phyloP scores from a whole-genome alignment of 257 asterid genomes.

The Plantago elongata region DNA sequence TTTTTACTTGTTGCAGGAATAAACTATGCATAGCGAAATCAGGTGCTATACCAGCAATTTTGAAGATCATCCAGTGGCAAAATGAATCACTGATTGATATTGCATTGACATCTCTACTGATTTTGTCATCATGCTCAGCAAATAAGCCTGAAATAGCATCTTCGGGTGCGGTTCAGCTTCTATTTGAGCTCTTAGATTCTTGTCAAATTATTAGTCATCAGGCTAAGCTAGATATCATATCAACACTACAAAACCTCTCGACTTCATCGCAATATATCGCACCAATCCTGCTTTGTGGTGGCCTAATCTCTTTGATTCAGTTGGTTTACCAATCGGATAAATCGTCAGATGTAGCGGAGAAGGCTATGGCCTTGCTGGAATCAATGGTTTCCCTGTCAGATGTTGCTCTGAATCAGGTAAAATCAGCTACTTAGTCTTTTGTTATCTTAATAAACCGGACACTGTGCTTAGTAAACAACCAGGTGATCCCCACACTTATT shows the following conservation, averaged over 20 bases:
- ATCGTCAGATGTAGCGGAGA: slow-evolving; percentile 55
- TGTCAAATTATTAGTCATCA: slow-evolving; percentile 33
- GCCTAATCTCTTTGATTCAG: slow-evolving; percentile 32
- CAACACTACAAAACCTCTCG: slow-evolving; percentile 64
- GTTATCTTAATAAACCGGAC: too few species aligned
- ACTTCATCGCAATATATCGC: slow-evolving; percentile 42
- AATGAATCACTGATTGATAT: slow-evolving; percentile 40
- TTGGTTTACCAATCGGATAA: slow-evolving; percentile 33
- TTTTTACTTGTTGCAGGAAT: slow-evolving; percentile 39
- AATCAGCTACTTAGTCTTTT: neutral
- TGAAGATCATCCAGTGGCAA: slow-evolving; percentile 46
- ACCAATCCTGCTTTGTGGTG: slow-evolving; percentile 41
- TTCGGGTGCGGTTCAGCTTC: slow-evolving; percentile 50
- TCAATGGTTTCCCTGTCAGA: slow-evolving; percentile 48
- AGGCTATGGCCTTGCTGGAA: slow-evolving; percentile 51
- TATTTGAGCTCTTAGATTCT: slow-evolving; percentile 39
- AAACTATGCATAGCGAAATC: slow-evolving; percentile 47
- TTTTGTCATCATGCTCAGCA: slow-evolving; percentile 57
- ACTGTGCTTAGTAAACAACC: too few species aligned
- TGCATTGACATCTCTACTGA: slow-evolving; percentile 54
- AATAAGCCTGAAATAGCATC: slow-evolving; percentile 62
- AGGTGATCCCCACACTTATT: too few species aligned
- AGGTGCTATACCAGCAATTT: slow-evolving; percentile 51
- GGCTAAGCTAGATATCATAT: slow-evolving; percentile 53
- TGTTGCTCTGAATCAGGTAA: slow-evolving; percentile 47